Base-by-base conservation (phyloP, 768 basidiomycete genomes). In the Termitomyces titanicus region DNA sequence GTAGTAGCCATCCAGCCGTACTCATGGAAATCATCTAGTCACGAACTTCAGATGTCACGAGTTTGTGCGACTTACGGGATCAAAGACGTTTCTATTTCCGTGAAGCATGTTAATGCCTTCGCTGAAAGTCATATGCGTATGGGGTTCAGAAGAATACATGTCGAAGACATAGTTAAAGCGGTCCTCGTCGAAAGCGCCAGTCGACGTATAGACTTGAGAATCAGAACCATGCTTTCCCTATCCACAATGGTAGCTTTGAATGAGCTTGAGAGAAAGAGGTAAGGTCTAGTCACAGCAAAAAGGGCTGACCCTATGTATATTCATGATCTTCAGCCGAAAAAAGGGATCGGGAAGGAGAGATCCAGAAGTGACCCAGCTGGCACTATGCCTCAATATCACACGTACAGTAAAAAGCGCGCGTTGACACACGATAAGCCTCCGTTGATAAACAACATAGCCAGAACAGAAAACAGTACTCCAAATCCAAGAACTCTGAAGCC, bases 181-280 rank as follows among this genome's bases (percentile, higher is more conserved):
- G 0, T 60, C 60, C 34, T 70, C 64, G 60, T 78, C 75, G 54
- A 75, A 73, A 34, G 74, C 72, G 53, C 78, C 78, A 0, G 63
- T 62, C 13, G 64, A 61, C 25, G 71, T 77, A 57, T 72, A 77
- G 4, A 64, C 57, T 34, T 68, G 72, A 8, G 72, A 62, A 62
- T 77, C 75, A 22, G 77, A 78, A 13, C 76, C 76, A 47, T 78
- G 77, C 52, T 73, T 75, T 35, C 57, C 76, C 76, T 78, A 33
- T n/a, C 27, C n/a, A 24, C 5, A 7, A 5, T 15, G 35, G 37
- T 6, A 12, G 15, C 24, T 37, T n/a, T 27, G 11, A 10, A 29
- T 45, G 13, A 44, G 33, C 31, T 29, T 33, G 40, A 49, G 8
- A 29, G 25, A 25, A 9, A 3, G 53, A 24, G 22, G 25, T 46